phyloP scores from a whole-genome alignment of 2,329 filamentous ascomycete genomes.

The Coniella lustricola region DNA sequence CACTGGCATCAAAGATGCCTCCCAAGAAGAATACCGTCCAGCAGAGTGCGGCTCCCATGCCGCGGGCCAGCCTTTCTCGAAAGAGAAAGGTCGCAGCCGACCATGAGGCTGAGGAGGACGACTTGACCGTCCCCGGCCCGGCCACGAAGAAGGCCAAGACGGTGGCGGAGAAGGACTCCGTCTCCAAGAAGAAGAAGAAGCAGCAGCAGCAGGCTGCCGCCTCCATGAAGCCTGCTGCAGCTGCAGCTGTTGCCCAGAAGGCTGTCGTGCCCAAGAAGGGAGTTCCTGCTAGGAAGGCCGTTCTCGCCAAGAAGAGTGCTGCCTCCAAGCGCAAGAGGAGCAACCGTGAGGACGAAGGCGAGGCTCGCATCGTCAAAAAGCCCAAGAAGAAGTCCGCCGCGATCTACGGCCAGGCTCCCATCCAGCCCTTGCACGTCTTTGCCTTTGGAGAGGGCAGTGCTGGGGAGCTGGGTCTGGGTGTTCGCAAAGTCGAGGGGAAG shows the following conservation, averaged over 20 bases:
- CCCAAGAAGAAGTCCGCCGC: constrained; percentile 13
- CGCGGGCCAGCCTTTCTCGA: no score
- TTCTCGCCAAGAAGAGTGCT: constrained; percentile 45
- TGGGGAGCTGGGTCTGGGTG: constrained; percentile 78
- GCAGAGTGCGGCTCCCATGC: no score
- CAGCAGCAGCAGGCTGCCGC: constrained; percentile 4
- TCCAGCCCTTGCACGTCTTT: constrained; percentile 61
- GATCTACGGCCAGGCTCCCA: constrained; percentile 51
- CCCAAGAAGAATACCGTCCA: no score
- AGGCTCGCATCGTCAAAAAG: constrained; percentile 28
- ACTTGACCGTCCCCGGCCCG: not conserved
- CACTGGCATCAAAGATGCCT: no score
- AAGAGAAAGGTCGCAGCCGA: no score
- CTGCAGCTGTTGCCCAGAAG: constrained; percentile 16
- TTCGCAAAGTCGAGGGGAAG: constrained; percentile 47
- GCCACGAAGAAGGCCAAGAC: constrained; percentile 1
- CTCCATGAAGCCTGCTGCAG: constrained; percentile 15
- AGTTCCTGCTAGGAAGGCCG: constrained; percentile 10
- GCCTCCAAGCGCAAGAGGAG: constrained; percentile 21
- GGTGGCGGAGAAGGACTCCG: constrained; percentile 12
- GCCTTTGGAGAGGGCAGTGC: constrained; percentile 74
- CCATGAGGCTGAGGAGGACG: no score
- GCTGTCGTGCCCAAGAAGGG: constrained; percentile 17
- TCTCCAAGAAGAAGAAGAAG: constrained; percentile 11
- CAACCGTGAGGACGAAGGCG: constrained; percentile 16